Conservation (phyloP, 2,329 filamentous ascomycete genomes). For the Fusarium paranaense region DNA sequence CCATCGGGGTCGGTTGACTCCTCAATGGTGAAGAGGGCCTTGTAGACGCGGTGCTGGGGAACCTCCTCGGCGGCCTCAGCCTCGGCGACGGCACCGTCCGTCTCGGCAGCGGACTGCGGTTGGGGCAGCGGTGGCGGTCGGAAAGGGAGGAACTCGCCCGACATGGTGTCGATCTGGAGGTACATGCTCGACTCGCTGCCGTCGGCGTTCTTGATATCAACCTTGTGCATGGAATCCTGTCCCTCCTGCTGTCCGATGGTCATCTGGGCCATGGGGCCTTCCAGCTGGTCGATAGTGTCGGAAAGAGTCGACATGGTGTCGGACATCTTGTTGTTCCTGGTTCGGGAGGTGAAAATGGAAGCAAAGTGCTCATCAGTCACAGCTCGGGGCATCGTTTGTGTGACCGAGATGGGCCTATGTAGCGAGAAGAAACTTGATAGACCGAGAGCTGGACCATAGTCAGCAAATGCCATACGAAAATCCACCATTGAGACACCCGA, state of each 20-base stretch:
- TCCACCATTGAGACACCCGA: neutral
- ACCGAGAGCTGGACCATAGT: constrained; percentile 74
- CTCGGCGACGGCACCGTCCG: constrained; percentile 48
- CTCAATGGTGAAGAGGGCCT: constrained; percentile 74
- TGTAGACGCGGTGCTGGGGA: constrained; percentile 68
- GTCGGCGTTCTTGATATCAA: constrained; percentile 67
- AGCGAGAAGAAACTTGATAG: constrained; percentile 96
- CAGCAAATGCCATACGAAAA: constrained; percentile 18
- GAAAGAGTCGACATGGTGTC: constrained; percentile 77
- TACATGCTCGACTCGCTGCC: constrained; percentile 69
- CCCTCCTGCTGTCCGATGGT: constrained; percentile 58
- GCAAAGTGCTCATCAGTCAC: constrained; percentile 82
- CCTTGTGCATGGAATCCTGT: constrained; percentile 61
- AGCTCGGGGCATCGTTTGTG: constrained; percentile 79
- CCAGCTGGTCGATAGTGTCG: constrained; percentile 68
- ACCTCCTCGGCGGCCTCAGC: constrained; percentile 50
- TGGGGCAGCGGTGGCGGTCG: constrained; percentile 84
- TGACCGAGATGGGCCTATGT: constrained; percentile 92
- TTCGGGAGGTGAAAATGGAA: constrained; percentile 78
- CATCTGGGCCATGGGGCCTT: constrained; percentile 67
- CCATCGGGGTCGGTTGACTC: constrained; percentile 71
- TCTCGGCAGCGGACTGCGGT: constrained; percentile 62
- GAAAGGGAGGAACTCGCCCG: constrained; percentile 82
- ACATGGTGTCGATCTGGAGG: constrained; percentile 75
- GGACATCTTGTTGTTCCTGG: constrained; percentile 62